Evolutionary conservation across 345 rosid species (phyloP).

Genomic region (Eucalyptus microcorys): DNA sequence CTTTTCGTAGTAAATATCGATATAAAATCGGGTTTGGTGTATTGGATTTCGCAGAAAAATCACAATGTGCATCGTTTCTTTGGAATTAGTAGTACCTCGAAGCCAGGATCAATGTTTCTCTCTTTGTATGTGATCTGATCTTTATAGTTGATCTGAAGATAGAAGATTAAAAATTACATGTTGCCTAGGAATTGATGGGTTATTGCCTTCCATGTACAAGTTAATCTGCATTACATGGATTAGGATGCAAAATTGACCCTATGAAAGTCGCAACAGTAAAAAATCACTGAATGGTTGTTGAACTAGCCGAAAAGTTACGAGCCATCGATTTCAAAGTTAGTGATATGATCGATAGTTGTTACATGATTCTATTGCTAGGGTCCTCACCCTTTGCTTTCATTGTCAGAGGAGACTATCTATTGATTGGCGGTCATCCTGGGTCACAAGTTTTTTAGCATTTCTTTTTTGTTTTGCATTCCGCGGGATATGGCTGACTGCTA

Average conservation of each 20-base stretch:
- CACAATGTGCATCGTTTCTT: not conserved
- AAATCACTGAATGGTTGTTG: not conserved
- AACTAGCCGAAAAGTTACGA: accelerated
- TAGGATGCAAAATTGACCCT: not conserved
- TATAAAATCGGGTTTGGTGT: not conserved
- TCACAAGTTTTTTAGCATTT: not conserved
- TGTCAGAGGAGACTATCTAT: not conserved
- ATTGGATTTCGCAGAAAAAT: not conserved
- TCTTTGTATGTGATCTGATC: not conserved
- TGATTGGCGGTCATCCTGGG: not conserved
- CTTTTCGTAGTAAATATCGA: not conserved
- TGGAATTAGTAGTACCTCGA: not conserved
- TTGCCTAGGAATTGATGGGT: not conserved
- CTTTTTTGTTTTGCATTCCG: not conserved
- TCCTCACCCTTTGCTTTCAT: not conserved
- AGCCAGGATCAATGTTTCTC: not conserved
- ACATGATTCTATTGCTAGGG: not conserved
- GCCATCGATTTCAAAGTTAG: not conserved
- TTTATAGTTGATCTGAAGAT: not conserved
- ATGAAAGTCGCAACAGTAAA: no score
- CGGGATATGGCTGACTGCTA: not conserved
- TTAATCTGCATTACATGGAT: not conserved
- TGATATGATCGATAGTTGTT: accelerated
- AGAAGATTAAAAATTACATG: no score
- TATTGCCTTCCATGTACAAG: not conserved